These are phyloP conservation scores for Carex pumila DNA, from an alignment of 176 grass and related monocot genomes.

Conservation along the genomic window DNA sequence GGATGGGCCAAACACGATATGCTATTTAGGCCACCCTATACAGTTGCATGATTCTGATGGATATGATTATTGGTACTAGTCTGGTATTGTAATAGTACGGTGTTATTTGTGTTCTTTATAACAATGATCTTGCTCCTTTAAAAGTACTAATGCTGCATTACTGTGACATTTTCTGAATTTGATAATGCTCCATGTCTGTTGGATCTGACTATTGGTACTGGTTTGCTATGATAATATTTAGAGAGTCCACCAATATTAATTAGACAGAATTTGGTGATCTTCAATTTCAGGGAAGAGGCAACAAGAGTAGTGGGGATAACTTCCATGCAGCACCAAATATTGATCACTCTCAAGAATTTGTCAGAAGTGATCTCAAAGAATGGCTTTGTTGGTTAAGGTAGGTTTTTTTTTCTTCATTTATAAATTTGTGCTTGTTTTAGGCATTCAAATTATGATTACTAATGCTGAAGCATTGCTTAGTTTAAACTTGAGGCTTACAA, in stretches of 20 bases:
- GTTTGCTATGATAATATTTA: not conserved
- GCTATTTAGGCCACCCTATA: not conserved
- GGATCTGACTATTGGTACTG: not conserved
- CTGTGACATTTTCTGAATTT: too few relatives aligned
- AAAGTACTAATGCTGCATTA: too few relatives aligned
- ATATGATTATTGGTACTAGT: not conserved
- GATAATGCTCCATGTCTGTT: not conserved
- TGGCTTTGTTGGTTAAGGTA: conserved; percentile 92
- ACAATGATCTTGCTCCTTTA: too few relatives aligned
- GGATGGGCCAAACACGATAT: not conserved
- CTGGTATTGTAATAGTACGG: not conserved
- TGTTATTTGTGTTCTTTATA: too few relatives aligned
- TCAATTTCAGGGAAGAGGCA: conserved; percentile 72
- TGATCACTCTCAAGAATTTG: conserved; percentile 98
- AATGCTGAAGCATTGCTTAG: not conserved
- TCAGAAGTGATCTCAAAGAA: conserved; percentile 86
- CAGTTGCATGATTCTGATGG: not conserved
- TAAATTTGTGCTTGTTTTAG: not conserved
- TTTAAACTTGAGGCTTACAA: not conserved
- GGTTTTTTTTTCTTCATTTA: not conserved
- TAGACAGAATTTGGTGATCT: not conserved
- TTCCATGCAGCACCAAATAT: conserved; percentile 99
- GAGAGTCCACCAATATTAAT: not conserved
- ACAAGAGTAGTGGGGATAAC: conserved; percentile 95
- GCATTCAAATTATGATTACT: not conserved